A percentile compares a stretch with the other conserved stretches of the same genome.
Evolutionary conservation across 73 alveolate species (phyloP).

Genomic region (Paramecium octaurelia): DNA sequence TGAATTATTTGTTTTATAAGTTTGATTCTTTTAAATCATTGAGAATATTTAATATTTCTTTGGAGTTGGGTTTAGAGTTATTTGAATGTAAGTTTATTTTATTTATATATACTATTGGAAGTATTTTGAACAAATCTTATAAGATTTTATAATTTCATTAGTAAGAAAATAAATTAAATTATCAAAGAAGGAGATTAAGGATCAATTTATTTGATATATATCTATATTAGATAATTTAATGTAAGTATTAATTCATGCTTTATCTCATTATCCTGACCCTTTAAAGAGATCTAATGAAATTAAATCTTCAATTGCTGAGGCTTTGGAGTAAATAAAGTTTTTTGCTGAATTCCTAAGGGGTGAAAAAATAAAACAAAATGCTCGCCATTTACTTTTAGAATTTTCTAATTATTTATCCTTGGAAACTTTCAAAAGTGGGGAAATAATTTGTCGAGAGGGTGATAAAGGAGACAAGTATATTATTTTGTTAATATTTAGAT

Average conservation of each 20-base stretch:
- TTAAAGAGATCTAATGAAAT: not conserved
- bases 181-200: not conserved
- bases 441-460: not conserved
- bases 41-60: not conserved
- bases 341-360: not conserved
- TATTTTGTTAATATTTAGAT: not conserved
- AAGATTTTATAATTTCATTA: not conserved
- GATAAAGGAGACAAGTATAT: slow-evolving; percentile 38
- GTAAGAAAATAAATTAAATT: not conserved
- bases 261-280: not conserved
- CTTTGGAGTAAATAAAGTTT: not conserved
- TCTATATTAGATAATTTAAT: not conserved
- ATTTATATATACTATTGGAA: no score
- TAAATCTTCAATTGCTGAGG: not conserved
- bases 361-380: slow-evolving; percentile 26
- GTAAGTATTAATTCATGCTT: slow-evolving; percentile 15
- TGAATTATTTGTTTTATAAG: not conserved
- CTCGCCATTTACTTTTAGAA: slow-evolving; percentile 17
- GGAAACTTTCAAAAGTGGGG: slow-evolving; percentile 4
- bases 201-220: not conserved
- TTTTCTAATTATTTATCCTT: slow-evolving; percentile 25
- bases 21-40: not conserved
- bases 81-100: not conserved
- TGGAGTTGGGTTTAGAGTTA: not conserved
- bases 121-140: not conserved